Base-by-base conservation (phyloP, 2,329 filamentous ascomycete species). In the Myriosclerotinia scirpicola region DNA sequence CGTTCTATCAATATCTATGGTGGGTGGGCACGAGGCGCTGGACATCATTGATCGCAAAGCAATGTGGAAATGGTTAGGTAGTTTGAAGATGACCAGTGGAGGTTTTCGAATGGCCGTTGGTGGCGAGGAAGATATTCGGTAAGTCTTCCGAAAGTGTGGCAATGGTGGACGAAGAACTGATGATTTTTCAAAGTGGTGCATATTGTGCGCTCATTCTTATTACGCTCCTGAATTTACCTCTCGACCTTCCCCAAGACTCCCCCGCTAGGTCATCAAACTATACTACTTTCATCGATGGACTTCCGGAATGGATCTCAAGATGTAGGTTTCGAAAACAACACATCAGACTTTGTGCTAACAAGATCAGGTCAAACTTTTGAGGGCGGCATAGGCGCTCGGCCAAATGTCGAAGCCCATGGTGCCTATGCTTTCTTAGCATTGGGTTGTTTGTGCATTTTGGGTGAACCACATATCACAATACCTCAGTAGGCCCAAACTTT, bases 351-450 rank as follows among this genome's bases (percentile, higher is more conserved):
- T 56, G 20, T 34, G 54, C 54, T 66, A 62, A 71, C 52, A 50
- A 30, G 56, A 20, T 22, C 70, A 92, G 90, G 91, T 77, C 94
- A 98, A 83, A 96, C 92, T 14, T 97, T 90, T 78, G 95, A 99
- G 81, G 95, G 95, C 70, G 95, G 95, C 59, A 93, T 99, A 72
- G 93, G 91, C 71, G 90, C 87, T 66, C 89, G 90, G 70, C 95
- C 93, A 63, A 90, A 89, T 68, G 88, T 90, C 70, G 95, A 99
- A 83, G 95, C 94, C 65, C 95, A 99, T 79, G 95, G 95, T 69
- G 95, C 92, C 70, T 99, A 98, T 80, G 92, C 94, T 36, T 98
- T 98, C 79, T 97, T 94, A 79, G 93, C 91, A 66, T 81, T 99
- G 67, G 95, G 90, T 65, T 96, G 92, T 78, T 85, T 99, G 65